Conservation (phyloP, 2,329 filamentous ascomycete species). For the Hypoxylon sp. region DNA sequence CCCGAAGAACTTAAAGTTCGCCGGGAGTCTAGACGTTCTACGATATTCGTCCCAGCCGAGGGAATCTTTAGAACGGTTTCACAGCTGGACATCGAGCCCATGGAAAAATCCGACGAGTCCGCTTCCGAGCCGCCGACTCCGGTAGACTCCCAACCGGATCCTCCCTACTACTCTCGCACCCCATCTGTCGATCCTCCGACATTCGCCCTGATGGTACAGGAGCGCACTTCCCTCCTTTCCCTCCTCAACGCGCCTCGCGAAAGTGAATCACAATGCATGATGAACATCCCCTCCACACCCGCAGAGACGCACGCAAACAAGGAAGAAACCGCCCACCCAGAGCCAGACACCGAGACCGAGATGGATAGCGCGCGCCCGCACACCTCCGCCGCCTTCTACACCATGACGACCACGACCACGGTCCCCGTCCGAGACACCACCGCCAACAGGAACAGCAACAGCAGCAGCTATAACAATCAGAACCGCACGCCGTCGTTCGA, state of each 20-base stretch:
- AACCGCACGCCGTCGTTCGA: conserved; percentile 60
- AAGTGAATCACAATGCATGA: conserved; percentile 53
- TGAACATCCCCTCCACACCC: conserved; percentile 52
- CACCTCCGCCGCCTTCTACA: conserved; percentile 61
- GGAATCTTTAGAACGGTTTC: conserved; percentile 73
- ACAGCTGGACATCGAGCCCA: conserved; percentile 62
- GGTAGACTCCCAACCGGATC: conserved; percentile 48
- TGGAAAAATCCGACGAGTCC: conserved; percentile 52
- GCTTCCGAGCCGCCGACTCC: conserved; percentile 50
- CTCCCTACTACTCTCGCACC: conserved; percentile 65
- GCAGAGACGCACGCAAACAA: not conserved
- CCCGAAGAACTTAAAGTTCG: conserved; percentile 11
- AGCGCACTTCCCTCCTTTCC: conserved; percentile 70
- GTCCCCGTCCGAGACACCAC: conserved; percentile 62
- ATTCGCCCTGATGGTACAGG: conserved; percentile 65
- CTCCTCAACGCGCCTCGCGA: conserved; percentile 68
- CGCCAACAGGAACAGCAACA: too few species aligned
- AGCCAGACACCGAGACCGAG: conserved; percentile 28
- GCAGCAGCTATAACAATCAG: conserved; percentile 1
- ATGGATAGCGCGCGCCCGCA: conserved; percentile 54
- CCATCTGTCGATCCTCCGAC: conserved; percentile 72
- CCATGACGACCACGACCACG: conserved; percentile 63
- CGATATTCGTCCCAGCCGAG: conserved; percentile 70
- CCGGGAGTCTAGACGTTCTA: conserved; percentile 59
- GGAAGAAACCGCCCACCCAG: conserved; percentile 16